A percentile compares a stretch with the other conserved stretches of the same genome.
phyloP scores from a whole-genome alignment of 495 filamentous ascomycete genomes.

The Parachaetomium inaequale region DNA sequence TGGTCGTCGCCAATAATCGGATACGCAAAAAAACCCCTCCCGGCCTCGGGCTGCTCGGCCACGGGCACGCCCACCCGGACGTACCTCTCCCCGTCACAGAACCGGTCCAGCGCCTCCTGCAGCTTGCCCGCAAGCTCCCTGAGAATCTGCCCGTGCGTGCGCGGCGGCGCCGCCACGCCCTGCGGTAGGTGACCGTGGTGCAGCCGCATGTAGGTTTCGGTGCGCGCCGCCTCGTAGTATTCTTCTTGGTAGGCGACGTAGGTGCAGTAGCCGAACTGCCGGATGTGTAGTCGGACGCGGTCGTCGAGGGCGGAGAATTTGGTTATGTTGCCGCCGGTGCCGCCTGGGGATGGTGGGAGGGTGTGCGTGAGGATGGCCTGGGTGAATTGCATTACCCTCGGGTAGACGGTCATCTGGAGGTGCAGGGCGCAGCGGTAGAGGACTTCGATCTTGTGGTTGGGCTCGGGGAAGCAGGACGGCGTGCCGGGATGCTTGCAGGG shows the following conservation, averaged over 20 bases:
- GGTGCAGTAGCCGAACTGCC: neutral
- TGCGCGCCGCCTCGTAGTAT: constrained; percentile 1
- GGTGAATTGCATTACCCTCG: neutral
- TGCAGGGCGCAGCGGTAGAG: neutral
- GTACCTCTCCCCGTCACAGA: neutral
- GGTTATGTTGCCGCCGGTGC: neutral
- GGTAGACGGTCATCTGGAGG: neutral
- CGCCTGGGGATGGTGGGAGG: neutral
- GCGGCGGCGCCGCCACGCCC: neutral
- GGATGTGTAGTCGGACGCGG: neutral
- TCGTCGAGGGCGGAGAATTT: neutral
- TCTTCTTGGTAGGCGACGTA: neutral
- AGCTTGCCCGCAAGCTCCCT: neutral
- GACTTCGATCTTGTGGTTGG: neutral
- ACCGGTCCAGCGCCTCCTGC: neutral
- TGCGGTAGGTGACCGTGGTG: neutral
- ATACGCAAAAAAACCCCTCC: neutral
- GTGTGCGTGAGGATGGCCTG: neutral
- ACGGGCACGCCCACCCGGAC: neutral
- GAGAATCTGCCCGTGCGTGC: neutral
- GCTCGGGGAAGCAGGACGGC: neutral
- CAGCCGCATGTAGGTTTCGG: neutral
- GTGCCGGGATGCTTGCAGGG: neutral
- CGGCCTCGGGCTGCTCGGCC: neutral
- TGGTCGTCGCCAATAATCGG: neutral